Conservation (phyloP, 2,329 filamentous ascomycete genomes). For the Raffaelea ambrosiae region DNA sequence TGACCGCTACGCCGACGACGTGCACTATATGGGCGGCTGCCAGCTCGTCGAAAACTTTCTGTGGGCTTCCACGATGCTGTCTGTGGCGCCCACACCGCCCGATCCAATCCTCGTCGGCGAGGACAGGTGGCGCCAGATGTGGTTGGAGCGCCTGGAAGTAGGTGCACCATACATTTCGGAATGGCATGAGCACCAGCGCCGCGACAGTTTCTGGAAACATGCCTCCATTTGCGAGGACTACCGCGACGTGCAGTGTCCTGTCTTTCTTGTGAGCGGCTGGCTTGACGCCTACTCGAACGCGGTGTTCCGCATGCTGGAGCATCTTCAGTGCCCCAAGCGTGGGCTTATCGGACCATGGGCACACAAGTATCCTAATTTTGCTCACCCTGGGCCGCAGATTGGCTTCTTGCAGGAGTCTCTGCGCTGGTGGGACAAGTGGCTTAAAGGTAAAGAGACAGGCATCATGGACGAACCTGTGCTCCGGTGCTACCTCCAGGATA, state of each 20-base stretch:
- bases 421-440: not conserved
- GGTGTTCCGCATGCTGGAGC: not conserved
- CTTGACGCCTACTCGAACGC: not conserved
- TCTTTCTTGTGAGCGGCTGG: not conserved
- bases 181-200: not conserved
- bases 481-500: not conserved
- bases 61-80: not conserved
- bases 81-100: not conserved
- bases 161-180: not conserved
- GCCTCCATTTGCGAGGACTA: not conserved
- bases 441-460: not conserved
- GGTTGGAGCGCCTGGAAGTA: not conserved
- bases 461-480: not conserved
- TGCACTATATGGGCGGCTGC: not conserved
- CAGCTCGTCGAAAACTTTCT: not conserved
- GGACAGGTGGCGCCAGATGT: not conserved
- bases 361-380: not conserved
- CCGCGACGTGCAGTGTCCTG: not conserved
- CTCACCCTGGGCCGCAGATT: not conserved
- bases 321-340: not conserved
- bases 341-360: not conserved
- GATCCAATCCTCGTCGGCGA: not conserved
- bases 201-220: not conserved
- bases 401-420: not conserved
- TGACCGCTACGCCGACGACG: not conserved